phyloP scores from a whole-genome alignment of 345 rosid species.

The Brassica carinata region DNA sequence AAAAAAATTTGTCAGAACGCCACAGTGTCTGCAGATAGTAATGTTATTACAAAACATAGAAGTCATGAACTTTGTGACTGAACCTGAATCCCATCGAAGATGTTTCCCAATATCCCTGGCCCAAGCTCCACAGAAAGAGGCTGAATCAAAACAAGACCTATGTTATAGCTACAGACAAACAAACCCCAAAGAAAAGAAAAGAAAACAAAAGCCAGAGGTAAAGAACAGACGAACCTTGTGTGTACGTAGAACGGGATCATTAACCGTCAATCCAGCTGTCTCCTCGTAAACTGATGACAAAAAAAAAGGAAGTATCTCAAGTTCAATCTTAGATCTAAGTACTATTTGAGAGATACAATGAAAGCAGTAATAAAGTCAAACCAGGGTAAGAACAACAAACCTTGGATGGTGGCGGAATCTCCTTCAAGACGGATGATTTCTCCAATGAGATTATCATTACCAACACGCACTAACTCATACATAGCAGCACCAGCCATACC shows the following conservation, averaged over 20 bases:
- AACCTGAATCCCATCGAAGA: slow-evolving; percentile 99
- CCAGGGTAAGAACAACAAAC: slow-evolving; percentile 32
- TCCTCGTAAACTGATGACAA: slow-evolving; percentile 79
- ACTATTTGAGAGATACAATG: background rate
- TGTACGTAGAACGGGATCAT: slow-evolving; percentile 90
- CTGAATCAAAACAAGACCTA: slow-evolving; percentile 41
- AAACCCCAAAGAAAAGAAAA: background rate
- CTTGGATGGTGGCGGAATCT: slow-evolving; percentile 99
- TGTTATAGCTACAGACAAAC: slow-evolving; percentile 23
- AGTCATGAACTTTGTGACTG: slow-evolving; percentile 19
- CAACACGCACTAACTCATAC: slow-evolving; percentile 99
- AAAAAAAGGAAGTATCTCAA: background rate
- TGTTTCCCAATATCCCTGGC: slow-evolving; percentile 98
- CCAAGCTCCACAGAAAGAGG: slow-evolving; percentile 98
- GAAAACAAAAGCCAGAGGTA: background rate
- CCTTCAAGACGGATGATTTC: slow-evolving; percentile 99
- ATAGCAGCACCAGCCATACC: slow-evolving; percentile 99
- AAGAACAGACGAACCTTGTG: slow-evolving; percentile 60
- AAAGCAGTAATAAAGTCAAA: background rate
- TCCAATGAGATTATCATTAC: slow-evolving; percentile 92
- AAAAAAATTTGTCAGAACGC: slow-evolving; percentile 22
- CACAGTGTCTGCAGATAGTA: background rate
- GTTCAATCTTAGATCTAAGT: background rate
- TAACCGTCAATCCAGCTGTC: slow-evolving; percentile 92
- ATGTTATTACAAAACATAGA: slow-evolving; percentile 8